Conservation (phyloP, 2,329 filamentous ascomycete species). For the Pyrenophora graminea region DNA sequence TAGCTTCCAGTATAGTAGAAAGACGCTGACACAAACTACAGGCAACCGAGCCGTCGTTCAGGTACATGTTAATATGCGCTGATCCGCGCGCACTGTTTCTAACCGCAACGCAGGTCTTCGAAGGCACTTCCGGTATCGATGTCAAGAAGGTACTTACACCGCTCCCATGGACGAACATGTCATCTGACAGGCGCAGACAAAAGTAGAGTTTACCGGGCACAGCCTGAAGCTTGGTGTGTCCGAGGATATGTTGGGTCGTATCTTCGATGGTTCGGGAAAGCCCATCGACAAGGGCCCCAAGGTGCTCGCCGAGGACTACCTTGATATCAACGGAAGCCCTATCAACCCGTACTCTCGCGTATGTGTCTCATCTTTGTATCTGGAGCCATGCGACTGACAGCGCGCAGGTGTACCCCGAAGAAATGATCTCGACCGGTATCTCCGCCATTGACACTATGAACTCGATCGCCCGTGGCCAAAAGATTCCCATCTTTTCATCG, state of each 20-base stretch:
- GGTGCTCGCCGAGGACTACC: slow-evolving; percentile 94
- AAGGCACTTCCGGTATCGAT: slow-evolving; percentile 95
- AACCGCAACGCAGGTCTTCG: slow-evolving; percentile 75
- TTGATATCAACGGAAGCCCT: slow-evolving; percentile 98
- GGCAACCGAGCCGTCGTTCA: slow-evolving; percentile 94
- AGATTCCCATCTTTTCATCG: slow-evolving; percentile 99
- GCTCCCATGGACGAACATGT: slow-evolving; percentile 14
- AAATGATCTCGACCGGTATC: slow-evolving; percentile 99
- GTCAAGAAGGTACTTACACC: slow-evolving; percentile 76
- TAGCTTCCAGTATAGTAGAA: not conserved
- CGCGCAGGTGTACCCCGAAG: slow-evolving; percentile 88
- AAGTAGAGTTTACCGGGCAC: slow-evolving; percentile 95
- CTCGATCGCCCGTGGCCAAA: slow-evolving; percentile 93
- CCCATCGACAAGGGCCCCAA: slow-evolving; percentile 99
- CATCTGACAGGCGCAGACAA: slow-evolving; percentile 65
- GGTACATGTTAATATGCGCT: slow-evolving; percentile 56
- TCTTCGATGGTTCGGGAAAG: slow-evolving; percentile 97
- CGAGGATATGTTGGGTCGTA: slow-evolving; percentile 98
- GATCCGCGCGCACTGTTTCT: slow-evolving; percentile 18
- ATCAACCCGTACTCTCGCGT: slow-evolving; percentile 98
- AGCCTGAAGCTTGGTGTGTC: slow-evolving; percentile 98
- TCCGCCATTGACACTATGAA: slow-evolving; percentile 98
- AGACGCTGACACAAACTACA: slow-evolving; percentile 48
- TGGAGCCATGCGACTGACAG: slow-evolving; percentile 30
- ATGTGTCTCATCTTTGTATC: slow-evolving; percentile 43